Conservation (phyloP, 1,284 basidiomycete species). For the Schizophyllum commune region DNA sequence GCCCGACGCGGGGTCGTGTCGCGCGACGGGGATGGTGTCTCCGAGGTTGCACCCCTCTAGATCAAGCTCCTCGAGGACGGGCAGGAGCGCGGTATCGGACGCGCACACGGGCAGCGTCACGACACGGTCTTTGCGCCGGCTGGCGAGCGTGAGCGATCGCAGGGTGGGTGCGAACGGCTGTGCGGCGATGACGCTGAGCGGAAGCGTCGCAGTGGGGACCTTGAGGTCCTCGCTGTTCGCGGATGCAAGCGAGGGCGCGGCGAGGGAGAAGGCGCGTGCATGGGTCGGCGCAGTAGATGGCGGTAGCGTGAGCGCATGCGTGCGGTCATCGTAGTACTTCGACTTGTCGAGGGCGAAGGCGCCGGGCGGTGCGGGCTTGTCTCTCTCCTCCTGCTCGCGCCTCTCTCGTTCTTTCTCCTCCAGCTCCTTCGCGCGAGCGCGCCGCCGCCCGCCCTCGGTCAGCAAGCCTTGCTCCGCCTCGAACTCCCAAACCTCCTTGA, state of each 20-base stretch:
- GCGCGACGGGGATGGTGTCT: constrained; percentile 43
- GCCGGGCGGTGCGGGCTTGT: constrained; percentile 6
- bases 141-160: constrained; percentile 51
- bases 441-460: constrained; percentile 61
- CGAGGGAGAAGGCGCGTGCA: constrained; percentile 55
- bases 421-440: constrained; percentile 46
- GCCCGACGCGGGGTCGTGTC: constrained; percentile 19
- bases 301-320: constrained; percentile 58
- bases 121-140: constrained; percentile 55
- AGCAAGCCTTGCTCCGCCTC: constrained; percentile 66
- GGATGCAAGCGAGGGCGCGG: constrained; percentile 21
- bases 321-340: constrained; percentile 49
- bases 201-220: constrained; percentile 60
- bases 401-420: constrained; percentile 12
- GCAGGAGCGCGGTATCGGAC: constrained; percentile 38
- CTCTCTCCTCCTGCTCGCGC: constrained; percentile 4
- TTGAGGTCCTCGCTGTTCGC: constrained; percentile 38
- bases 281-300: constrained; percentile 50
- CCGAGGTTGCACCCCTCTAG: constrained; percentile 63
- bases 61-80: constrained; percentile 59
- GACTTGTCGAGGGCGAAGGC: constrained; percentile 35
- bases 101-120: constrained; percentile 43
- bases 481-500: constrained; percentile 70
- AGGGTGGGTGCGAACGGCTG: constrained; percentile 59
- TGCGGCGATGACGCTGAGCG: constrained; percentile 47